A percentile compares a stretch with the other conserved stretches of the same genome.
Conservation (phyloP, 768 basidiomycete genomes). For the Russula virescens region DNA sequence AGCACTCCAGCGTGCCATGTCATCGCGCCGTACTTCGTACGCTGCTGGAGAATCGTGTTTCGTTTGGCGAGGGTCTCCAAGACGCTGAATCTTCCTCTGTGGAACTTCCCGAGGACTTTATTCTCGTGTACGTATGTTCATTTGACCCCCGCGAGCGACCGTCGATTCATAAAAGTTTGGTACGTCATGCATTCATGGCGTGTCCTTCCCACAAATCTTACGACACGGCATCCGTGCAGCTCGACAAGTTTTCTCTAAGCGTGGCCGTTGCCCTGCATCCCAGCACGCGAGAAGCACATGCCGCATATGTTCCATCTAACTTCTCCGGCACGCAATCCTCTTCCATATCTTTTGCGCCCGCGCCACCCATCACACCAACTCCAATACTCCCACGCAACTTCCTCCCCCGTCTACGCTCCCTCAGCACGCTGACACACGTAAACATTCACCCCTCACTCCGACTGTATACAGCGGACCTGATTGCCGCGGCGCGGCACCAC, state of each 20-base stretch:
- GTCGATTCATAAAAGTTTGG: constrained; percentile 56
- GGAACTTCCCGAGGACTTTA: constrained; percentile 62
- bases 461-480: constrained; percentile 67
- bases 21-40: constrained; percentile 55
- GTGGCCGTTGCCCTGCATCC: constrained; percentile 44
- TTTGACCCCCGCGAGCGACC: constrained; percentile 61
- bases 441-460: constrained; percentile 39
- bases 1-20: constrained; percentile 46
- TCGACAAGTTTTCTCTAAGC: constrained; percentile 78
- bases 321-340: constrained; percentile 27
- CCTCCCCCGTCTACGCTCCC: constrained; percentile 29
- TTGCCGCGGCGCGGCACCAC: constrained; percentile 69
- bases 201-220: not conserved
- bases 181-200: constrained; percentile 33
- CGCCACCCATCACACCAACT: not conserved
- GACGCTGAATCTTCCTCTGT: constrained; percentile 34
- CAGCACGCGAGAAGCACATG: constrained; percentile 28
- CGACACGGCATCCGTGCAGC: constrained; percentile 35
- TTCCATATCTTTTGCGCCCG: constrained; percentile 24
- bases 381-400: constrained; percentile 29
- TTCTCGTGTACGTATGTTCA: constrained; percentile 68
- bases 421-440: constrained; percentile 20
- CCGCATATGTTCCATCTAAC: constrained; percentile 31
- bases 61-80: constrained; percentile 37
- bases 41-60: constrained; percentile 46